A percentile compares a stretch with the other conserved stretches of the same genome.
Conservation (phyloP, 2,329 filamentous ascomycete species). For the Colletotrichum limetticola region DNA sequence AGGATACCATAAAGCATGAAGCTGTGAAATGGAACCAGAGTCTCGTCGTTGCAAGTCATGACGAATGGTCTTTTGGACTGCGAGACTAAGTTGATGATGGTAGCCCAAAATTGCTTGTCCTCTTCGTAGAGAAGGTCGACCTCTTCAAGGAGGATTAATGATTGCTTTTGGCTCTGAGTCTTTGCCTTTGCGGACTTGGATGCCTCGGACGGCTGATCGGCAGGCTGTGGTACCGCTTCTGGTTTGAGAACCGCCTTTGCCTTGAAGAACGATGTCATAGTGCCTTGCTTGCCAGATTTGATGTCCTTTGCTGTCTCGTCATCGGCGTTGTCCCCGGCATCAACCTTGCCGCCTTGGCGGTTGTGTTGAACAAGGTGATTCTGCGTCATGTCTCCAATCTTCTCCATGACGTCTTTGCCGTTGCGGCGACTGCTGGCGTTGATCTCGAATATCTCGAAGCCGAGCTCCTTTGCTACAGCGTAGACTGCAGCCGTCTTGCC, state of each 20-base stretch:
- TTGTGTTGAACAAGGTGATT: constrained; percentile 84
- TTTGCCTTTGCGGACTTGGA: constrained; percentile 44
- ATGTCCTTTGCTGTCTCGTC: constrained; percentile 66
- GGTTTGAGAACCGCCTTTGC: constrained; percentile 52
- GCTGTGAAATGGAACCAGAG: constrained; percentile 77
- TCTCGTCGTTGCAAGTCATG: constrained; percentile 94
- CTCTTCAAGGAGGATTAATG: constrained; percentile 92
- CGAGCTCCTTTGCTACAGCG: constrained; percentile 90
- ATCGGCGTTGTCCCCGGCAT: constrained; percentile 46
- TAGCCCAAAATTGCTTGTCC: constrained; percentile 94
- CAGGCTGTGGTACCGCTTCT: constrained; percentile 36
- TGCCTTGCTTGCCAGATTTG: constrained; percentile 78
- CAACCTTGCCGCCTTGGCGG: constrained; percentile 46
- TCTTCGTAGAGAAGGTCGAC: constrained; percentile 95
- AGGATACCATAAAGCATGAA: constrained; percentile 89
- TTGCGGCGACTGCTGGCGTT: constrained; percentile 85
- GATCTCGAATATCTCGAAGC: constrained; percentile 95
- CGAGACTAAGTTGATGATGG: constrained; percentile 78
- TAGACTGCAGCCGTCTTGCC: constrained; percentile 95
- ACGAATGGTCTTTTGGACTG: constrained; percentile 93
- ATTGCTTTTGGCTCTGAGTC: constrained; percentile 79
- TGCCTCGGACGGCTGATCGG: constrained; percentile 2
- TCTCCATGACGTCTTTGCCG: constrained; percentile 90
- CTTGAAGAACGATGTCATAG: constrained; percentile 85
- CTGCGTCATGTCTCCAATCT: constrained; percentile 94